A percentile compares a stretch with the other conserved stretches of the same genome.
These are phyloP conservation scores for Viridothelium virens DNA, from an alignment of 495 filamentous ascomycete species.

Conservation along the genomic window DNA sequence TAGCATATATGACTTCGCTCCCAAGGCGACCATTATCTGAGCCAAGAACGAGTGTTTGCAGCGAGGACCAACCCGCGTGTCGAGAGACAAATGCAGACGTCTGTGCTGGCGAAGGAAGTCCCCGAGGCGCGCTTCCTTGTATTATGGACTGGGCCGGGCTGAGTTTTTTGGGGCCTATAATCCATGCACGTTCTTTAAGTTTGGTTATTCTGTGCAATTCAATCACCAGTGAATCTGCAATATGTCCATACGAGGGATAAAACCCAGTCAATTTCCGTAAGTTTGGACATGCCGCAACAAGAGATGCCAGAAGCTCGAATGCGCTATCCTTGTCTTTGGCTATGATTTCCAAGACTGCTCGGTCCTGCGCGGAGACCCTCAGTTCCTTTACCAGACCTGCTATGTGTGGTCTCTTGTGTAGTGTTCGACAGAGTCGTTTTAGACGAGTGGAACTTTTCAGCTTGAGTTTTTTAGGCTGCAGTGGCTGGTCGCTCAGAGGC, in stretches of 20 bases:
- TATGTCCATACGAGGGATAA: constrained; percentile 60
- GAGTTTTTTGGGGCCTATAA: constrained; percentile 46
- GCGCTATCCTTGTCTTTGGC: constrained; percentile 51
- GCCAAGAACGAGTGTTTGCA: constrained; percentile 71
- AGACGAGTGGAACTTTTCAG: constrained; percentile 60
- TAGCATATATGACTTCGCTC: constrained; percentile 51
- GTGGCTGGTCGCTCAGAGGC: constrained; percentile 54
- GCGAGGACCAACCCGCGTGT: constrained; percentile 60
- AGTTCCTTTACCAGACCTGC: constrained; percentile 67
- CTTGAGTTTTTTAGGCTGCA: constrained; percentile 58
- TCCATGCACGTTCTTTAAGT: constrained; percentile 74
- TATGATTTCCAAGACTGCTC: constrained; percentile 37
- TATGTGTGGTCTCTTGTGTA: constrained; percentile 60
- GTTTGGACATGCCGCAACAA: constrained; percentile 83
- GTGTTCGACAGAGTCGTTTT: constrained; percentile 65
- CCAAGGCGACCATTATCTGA: constrained; percentile 48
- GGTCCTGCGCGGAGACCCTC: constrained; percentile 55
- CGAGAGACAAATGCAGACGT: constrained; percentile 61
- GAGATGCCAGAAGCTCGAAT: constrained; percentile 63
- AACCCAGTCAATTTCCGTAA: constrained; percentile 67
- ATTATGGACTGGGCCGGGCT: constrained; percentile 23
- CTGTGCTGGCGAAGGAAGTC: constrained; percentile 52
- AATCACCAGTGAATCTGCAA: constrained; percentile 66
- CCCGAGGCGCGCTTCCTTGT: constrained; percentile 35
- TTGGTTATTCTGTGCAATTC: constrained; percentile 68